A percentile compares a stretch with the other conserved stretches of the same genome.
These are phyloP conservation scores for Rehmannia glutinosa DNA, from an alignment of 257 asterid genomes.

Conservation along the genomic window DNA sequence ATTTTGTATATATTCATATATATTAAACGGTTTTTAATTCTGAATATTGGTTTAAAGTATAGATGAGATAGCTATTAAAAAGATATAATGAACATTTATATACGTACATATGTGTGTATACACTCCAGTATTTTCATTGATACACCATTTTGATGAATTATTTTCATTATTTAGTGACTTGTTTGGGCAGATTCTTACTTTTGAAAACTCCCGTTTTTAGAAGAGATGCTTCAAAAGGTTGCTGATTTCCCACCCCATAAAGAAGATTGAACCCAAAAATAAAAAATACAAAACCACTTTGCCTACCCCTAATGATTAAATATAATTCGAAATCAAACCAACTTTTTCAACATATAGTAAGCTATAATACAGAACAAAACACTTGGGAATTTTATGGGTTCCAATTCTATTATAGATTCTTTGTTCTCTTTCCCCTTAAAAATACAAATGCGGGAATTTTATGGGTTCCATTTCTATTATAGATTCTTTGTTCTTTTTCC, in stretches of 20 bases:
- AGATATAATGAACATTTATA: no score
- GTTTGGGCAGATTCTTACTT: slow-evolving; percentile 24
- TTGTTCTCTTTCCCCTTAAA: neutral
- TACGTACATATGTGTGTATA: neutral
- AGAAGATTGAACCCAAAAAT: neutral
- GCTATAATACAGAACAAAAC: neutral
- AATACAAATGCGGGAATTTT: neutral
- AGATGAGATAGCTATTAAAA: no score
- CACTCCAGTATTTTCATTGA: no score
- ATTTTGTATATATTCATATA: no score
- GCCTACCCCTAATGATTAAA: slow-evolving; percentile 2
- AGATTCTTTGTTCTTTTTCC: neutral
- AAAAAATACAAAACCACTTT: neutral
- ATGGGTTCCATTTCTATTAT: neutral
- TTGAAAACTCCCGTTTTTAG: slow-evolving; percentile 6
- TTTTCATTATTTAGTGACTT: neutral
- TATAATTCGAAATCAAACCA: no score
- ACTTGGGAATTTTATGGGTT: neutral
- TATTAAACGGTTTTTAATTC: no score
- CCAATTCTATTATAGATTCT: neutral
- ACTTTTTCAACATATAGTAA: neutral
- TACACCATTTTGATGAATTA: neutral
- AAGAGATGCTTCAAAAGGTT: slow-evolving; percentile 31
- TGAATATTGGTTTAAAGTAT: no score
- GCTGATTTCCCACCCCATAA: slow-evolving; percentile 26